phyloP scores from a whole-genome alignment of 2,329 filamentous ascomycete species.

The Microdochium bolleyi region DNA sequence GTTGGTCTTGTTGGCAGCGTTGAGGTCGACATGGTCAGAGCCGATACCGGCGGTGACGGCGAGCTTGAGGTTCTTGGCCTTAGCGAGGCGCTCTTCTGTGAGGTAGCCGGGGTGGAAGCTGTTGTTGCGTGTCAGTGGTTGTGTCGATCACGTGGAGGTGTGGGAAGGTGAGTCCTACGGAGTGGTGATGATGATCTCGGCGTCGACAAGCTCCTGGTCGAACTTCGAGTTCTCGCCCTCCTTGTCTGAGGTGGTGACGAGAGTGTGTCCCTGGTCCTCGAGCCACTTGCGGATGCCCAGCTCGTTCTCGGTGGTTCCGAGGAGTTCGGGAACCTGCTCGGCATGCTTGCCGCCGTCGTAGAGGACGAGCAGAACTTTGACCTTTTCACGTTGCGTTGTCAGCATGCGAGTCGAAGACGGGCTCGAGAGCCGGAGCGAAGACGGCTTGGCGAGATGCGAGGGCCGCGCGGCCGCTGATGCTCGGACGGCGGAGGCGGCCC shows the following conservation, averaged over 20 bases:
- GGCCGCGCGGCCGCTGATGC: not conserved
- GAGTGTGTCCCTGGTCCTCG: conserved; percentile 91
- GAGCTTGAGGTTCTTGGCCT: conserved; percentile 98
- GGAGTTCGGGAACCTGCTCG: conserved; percentile 73
- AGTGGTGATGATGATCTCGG: conserved; percentile 98
- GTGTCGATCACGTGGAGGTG: not conserved
- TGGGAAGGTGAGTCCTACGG: conserved; percentile 50
- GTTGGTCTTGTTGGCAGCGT: conserved; percentile 97
- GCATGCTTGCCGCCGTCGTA: conserved; percentile 91
- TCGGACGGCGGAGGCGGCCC: not conserved
- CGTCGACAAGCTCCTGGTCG: conserved; percentile 91
- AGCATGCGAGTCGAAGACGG: conserved; percentile 45
- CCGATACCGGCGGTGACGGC: conserved; percentile 96
- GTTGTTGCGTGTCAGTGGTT: conserved; percentile 9
- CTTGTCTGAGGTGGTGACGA: conserved; percentile 97
- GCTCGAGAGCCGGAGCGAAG: not conserved
- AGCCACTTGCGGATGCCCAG: conserved; percentile 96
- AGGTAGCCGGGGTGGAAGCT: conserved; percentile 99
- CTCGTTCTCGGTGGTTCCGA: conserved; percentile 97
- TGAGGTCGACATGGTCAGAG: conserved; percentile 95
- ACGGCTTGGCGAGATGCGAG: not conserved
- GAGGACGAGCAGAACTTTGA: conserved; percentile 89
- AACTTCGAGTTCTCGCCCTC: conserved; percentile 89
- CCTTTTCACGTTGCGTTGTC: conserved; percentile 53
- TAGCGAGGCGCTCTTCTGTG: conserved; percentile 88